A percentile compares a stretch with the other conserved stretches of the same genome.
These are phyloP conservation scores for Penicillium fimorum DNA, from an alignment of 495 filamentous ascomycete species.

Conservation along the genomic window DNA sequence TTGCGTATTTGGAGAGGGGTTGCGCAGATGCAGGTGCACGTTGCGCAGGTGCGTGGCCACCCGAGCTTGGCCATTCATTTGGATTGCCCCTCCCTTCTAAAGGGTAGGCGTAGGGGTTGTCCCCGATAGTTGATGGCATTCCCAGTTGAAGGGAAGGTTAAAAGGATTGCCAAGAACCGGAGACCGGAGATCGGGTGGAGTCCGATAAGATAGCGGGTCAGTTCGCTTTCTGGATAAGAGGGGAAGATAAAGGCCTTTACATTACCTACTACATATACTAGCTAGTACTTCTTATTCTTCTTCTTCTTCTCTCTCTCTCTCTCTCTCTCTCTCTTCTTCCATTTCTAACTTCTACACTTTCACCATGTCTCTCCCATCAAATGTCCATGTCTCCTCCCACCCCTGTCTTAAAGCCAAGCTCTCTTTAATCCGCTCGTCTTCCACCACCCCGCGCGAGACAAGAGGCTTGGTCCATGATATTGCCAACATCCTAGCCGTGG, in stretches of 20 bases:
- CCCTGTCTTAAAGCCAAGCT: conserved; percentile 88
- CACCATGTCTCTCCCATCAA: conserved; percentile 34
- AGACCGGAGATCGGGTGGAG: conserved; percentile 12
- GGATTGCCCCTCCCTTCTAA: neutral
- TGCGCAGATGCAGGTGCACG: neutral
- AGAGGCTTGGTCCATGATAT: conserved; percentile 84
- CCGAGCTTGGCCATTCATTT: conserved; percentile 13
- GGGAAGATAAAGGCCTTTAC: conserved; percentile 1
- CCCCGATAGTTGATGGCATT: neutral
- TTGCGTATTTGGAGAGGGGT: conserved; percentile 55
- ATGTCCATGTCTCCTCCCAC: conserved; percentile 78
- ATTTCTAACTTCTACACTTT: neutral
- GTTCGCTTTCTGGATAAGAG: conserved; percentile 1
- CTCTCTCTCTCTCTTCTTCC: conserved; percentile 8
- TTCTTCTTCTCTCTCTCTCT: conserved; percentile 3
- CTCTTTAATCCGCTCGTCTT: conserved; percentile 75
- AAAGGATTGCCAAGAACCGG: conserved; percentile 6
- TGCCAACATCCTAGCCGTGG: conserved; percentile 73
- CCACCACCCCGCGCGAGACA: conserved; percentile 69
- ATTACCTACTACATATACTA: no score
- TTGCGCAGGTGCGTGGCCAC: neutral
- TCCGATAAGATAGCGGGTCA: conserved; percentile 6
- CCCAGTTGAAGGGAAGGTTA: neutral
- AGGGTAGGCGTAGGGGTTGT: conserved; percentile 16
- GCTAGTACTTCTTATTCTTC: neutral